phyloP scores from a whole-genome alignment of 331 rosid genomes.

The Pyrus hybrid region DNA sequence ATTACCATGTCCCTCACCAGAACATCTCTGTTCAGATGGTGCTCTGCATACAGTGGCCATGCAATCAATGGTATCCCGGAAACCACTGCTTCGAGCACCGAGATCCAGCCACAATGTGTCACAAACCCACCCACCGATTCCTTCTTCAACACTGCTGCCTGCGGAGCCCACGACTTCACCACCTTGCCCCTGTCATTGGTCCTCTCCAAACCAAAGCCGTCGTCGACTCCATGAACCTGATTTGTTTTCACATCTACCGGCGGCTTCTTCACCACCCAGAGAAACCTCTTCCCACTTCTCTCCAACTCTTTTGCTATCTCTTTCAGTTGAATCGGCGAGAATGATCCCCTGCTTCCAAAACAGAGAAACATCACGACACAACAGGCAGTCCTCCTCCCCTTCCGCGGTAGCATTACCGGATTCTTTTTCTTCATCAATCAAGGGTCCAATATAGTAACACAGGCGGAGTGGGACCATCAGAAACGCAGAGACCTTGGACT shows the following conservation, averaged over 20 bases:
- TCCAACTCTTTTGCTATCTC: conserved; percentile 50
- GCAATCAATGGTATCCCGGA: not conserved
- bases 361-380: conserved; percentile 34
- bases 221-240: not conserved
- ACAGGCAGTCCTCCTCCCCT: too few relatives aligned
- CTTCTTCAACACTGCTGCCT: conserved; percentile 6
- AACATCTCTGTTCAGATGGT: conserved; percentile 4
- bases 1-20: conserved; percentile 5
- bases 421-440: too few relatives aligned
- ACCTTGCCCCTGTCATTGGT: conserved; percentile 12
- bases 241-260: not conserved
- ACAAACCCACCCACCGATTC: conserved; percentile 6
- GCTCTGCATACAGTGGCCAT: conserved; percentile 1
- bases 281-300: conserved; percentile 37
- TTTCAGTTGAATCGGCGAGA: conserved; percentile 22
- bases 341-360: conserved; percentile 51
- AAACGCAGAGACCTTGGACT: conserved; percentile 22
- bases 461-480: not conserved
- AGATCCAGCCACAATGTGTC: conserved; percentile 20
- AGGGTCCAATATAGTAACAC: not conserved
- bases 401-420: too few relatives aligned
- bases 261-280: conserved; percentile 47
- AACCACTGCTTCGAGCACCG: conserved; percentile 7
- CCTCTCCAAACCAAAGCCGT: conserved; percentile 4
- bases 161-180: conserved; percentile 14